phyloP scores from a whole-genome alignment of 371 early-diverging fungal species.

The Mortierella sp. region DNA sequence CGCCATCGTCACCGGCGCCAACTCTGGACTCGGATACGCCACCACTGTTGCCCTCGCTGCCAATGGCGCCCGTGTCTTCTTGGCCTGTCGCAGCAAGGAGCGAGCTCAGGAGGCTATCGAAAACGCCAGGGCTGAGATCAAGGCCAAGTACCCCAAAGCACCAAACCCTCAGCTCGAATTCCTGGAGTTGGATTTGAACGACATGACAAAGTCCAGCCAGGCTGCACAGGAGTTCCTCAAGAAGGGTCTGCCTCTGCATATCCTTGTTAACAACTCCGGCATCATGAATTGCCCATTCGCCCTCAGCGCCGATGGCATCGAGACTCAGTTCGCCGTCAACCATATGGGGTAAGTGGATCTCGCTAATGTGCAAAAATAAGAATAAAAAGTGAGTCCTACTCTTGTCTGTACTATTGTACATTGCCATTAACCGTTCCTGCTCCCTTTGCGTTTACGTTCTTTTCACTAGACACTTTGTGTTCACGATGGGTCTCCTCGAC shows the following conservation, averaged over 20 bases:
- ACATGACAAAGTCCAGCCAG: slow-evolving; percentile 61
- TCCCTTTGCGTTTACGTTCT: background rate
- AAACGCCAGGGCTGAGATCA: slow-evolving; percentile 19
- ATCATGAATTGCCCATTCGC: slow-evolving; percentile 78
- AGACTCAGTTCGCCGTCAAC: slow-evolving; percentile 83
- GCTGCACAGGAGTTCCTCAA: slow-evolving; percentile 67
- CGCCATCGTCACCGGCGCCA: slow-evolving; percentile 83
- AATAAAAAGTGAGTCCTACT: slow-evolving; percentile 8
- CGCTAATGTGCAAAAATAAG: background rate
- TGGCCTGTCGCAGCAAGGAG: slow-evolving; percentile 70
- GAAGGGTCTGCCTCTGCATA: slow-evolving; percentile 60
- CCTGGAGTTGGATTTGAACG: slow-evolving; percentile 69
- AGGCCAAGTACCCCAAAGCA: slow-evolving; percentile 59
- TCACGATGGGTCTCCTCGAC: slow-evolving; percentile 72
- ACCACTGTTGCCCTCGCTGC: slow-evolving; percentile 70
- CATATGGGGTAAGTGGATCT: slow-evolving; percentile 67
- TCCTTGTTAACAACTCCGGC: slow-evolving; percentile 79
- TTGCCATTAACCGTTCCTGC: background rate
- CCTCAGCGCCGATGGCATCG: slow-evolving; percentile 77
- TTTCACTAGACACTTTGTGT: slow-evolving; percentile 63
- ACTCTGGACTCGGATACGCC: slow-evolving; percentile 74
- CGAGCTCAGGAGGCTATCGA: slow-evolving; percentile 62
- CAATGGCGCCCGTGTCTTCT: slow-evolving; percentile 67
- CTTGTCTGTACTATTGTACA: background rate
- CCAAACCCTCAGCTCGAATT: slow-evolving; percentile 60